A percentile compares a stretch with the other conserved stretches of the same genome.
Evolutionary conservation across 129 eudicot species (phyloP).

Genomic region (Centaurea solstitialis): DNA sequence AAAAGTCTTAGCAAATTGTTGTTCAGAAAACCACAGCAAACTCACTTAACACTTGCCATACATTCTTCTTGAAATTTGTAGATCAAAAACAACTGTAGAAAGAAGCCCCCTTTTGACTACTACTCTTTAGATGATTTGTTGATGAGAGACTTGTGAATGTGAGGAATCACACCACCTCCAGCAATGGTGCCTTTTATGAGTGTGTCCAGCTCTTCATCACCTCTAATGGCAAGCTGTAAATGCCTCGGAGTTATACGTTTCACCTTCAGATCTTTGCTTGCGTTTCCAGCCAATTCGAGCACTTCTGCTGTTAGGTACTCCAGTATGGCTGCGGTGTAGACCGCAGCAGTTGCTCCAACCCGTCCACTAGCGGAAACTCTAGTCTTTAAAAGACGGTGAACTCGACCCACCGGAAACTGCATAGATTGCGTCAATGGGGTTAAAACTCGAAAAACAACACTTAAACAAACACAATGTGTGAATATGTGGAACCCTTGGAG

Average conservation of each 20-base stretch:
- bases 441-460: background rate
- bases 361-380: slow-evolving; percentile 66
- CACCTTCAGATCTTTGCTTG: slow-evolving; percentile 76
- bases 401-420: slow-evolving; percentile 77
- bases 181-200: slow-evolving; percentile 79
- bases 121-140: slow-evolving; percentile 71
- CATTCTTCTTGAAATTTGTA: background rate
- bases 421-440: slow-evolving; percentile 1
- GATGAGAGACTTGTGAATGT: slow-evolving; percentile 75
- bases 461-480: background rate
- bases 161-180: slow-evolving; percentile 85
- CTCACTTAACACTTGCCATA: background rate
- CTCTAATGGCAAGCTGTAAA: slow-evolving; percentile 77
- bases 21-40: background rate
- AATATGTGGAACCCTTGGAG: too few species aligned
- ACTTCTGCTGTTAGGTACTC: slow-evolving; percentile 77
- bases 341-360: slow-evolving; percentile 78
- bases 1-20: background rate
- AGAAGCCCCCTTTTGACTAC: slow-evolving; percentile 4
- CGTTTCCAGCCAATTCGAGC: slow-evolving; percentile 71
- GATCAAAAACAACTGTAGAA: background rate
- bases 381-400: slow-evolving; percentile 60
- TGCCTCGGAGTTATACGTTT: slow-evolving; percentile 77
- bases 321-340: slow-evolving; percentile 68
- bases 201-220: slow-evolving; percentile 80